Evolutionary conservation across 169 alveolate species (phyloP), one percentile per base, ranked within the genome.

Genomic region (Eimeria sp.): DNA sequence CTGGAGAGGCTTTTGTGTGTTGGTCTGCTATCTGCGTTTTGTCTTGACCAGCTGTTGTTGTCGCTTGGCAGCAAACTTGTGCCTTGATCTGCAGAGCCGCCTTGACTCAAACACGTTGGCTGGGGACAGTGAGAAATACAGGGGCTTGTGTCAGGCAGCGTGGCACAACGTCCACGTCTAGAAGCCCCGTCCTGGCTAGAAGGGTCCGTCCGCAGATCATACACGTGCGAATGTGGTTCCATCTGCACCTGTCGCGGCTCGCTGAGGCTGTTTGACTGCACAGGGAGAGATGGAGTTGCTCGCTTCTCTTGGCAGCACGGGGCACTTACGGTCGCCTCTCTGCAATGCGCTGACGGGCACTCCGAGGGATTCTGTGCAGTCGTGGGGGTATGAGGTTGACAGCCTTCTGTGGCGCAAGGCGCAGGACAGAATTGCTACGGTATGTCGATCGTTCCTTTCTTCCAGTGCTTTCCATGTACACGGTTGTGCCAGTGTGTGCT

Each of bases 61-160:
- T 3, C 30, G 27, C n/a, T 73, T 7, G 49, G n/a, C 13, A 73
- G n/a, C 54, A 40, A 9, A 18, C 18, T 73, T 73, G 84, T 40
- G 9, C 3, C 27, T 14, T 73, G 51, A 9, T 30, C 84, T 73
- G 57, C 9, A 40, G 84, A 20, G 14, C 34, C 84, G 30, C 43
- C 84, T 73, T 73, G 84, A 18, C 84, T 30, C 54, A 18, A 73
- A 6, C 54, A 73, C 30, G 84, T 34, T 40, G 22, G 84, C 84
- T 73, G 84, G 34, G 84, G 43, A 27, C 58, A 16, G 27, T 45
- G 49, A 6, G 54, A 45, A 73, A 13, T 34, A 45, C 84, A 40
- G 25, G 84, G 84, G 58, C 84, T 45, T 34, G 84, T 5, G 10
- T 34, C 34, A 3, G 49, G 58, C 83, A 73, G 57, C 49, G 83